Base-by-base conservation (phyloP, 306 rosid genomes). In the Sophora flavescens region DNA sequence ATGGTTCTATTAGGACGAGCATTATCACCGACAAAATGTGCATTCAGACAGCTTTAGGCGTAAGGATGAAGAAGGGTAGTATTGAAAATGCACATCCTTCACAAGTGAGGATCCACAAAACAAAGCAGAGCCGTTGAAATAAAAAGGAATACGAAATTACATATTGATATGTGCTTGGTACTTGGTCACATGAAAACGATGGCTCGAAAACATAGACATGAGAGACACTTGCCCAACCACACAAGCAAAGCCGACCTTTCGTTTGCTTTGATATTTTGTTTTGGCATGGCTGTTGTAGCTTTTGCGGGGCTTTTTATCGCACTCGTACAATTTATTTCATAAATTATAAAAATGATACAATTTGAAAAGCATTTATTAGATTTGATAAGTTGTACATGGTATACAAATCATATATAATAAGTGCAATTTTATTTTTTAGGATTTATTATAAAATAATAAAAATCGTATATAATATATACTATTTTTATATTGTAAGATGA, bases 231-330 rank as follows among this genome's bases (percentile, higher is more conserved):
- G 12, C 22, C 81, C 74, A 42, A 65, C 51, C 67, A 32, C 63
- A 38, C 68, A 81, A 86, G 84, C 83, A 78, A 85, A 82, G 76
- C 41, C 58, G 53, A 36, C n/a, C 72, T 14, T 51, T 16, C 3
- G 22, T 16, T 35, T n/a, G 36, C 42, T 57, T 73, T 62, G n/a
- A n/a, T 6, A n/a, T 59, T 47, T 47, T 44, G 75, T 66, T 8
- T 0, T 1, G 42, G 47, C 38, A 42, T 67, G 47, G 35, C 18
- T 52, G 7, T 6, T 73, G 41, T n/a, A 13, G 57, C 17, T 30
- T 69, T 78, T 1, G 78, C 64, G 77, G 57, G n/a, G n/a, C n/a
- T n/a, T n/a, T n/a, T n/a, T n/a, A n/a, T n/a, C n/a, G n/a, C n/a
- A n/a, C n/a, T n/a, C n/a, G n/a, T n/a, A n/a, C n/a, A n/a, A n/a